Evolutionary conservation across 352 stramenopile genomes (phyloP).

Genomic region (Phytopythium chamaehyphon): DNA sequence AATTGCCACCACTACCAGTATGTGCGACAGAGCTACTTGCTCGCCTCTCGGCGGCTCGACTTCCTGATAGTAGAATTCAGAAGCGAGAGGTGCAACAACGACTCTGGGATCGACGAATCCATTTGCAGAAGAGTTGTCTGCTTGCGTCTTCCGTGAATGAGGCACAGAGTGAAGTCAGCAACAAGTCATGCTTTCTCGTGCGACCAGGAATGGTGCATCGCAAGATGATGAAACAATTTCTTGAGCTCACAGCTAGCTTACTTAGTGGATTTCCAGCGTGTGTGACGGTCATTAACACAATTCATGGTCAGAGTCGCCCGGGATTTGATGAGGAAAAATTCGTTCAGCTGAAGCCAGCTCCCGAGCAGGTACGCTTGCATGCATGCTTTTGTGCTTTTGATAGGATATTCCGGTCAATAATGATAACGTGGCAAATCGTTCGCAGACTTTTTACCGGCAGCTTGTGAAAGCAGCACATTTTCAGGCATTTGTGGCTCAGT

Average conservation of each 20-base stretch:
- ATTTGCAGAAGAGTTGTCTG: constrained; percentile 45
- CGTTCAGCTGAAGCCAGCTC: constrained; percentile 18
- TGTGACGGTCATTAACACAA: too few relatives aligned
- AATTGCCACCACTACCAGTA: constrained; percentile 11
- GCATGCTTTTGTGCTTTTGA: too few relatives aligned
- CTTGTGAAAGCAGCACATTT: constrained; percentile 31
- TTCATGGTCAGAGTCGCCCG: constrained; percentile 13
- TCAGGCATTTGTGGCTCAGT: constrained; percentile 33
- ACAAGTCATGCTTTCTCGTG: constrained; percentile 16
- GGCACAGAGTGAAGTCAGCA: background rate
- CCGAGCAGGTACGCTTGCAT: constrained; percentile 22
- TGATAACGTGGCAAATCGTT: too few relatives aligned
- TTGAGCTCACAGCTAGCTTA: constrained; percentile 17
- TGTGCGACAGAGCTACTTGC: constrained; percentile 8
- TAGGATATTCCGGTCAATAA: too few relatives aligned
- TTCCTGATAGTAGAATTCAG: constrained; percentile 21
- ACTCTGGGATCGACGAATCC: constrained; percentile 42
- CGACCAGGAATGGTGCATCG: constrained; percentile 14
- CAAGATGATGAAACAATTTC: constrained; percentile 28
- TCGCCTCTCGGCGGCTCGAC: constrained; percentile 13
- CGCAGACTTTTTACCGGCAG: constrained; percentile 28
- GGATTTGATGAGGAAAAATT: constrained; percentile 17
- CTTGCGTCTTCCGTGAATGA: background rate
- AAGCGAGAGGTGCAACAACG: constrained; percentile 39
- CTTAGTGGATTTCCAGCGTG: constrained; percentile 15